Evolutionary conservation across 371 early-diverging fungal species (phyloP).

Genomic region (Rhizopus sp.): DNA sequence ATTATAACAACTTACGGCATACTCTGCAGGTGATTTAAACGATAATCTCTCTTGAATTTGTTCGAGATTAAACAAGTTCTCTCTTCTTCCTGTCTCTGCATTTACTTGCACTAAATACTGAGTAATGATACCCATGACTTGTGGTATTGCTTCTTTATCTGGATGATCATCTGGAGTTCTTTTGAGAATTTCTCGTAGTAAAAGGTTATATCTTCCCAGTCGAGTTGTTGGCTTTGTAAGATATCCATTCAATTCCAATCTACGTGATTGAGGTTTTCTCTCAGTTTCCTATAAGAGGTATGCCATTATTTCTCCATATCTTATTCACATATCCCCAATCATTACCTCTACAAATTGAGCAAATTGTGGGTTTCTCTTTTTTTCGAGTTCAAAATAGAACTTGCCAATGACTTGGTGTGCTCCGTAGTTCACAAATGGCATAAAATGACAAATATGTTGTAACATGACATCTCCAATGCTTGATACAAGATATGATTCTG

Average conservation of each 20-base stretch:
- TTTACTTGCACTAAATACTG: conserved; percentile 62
- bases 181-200: conserved; percentile 81
- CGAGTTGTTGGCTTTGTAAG: conserved; percentile 82
- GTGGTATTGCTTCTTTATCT: conserved; percentile 63
- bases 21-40: conserved; percentile 31
- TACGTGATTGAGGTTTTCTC: conserved; percentile 74
- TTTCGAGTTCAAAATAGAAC: conserved; percentile 78
- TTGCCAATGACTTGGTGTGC: conserved; percentile 83
- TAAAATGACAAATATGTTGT: conserved; percentile 67
- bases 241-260: conserved; percentile 78
- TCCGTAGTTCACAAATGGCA: conserved; percentile 85
- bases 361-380: conserved; percentile 64
- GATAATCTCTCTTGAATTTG: conserved; percentile 34
- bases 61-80: conserved; percentile 72
- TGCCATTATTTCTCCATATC: background rate
- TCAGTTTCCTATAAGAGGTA: conserved; percentile 62
- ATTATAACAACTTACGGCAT: conserved; percentile 29
- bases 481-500: conserved; percentile 65
- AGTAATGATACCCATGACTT: conserved; percentile 67
- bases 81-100: conserved; percentile 79
- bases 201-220: conserved; percentile 83
- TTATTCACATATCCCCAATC: background rate
- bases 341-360: conserved; percentile 73
- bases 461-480: conserved; percentile 84
- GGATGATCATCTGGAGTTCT: conserved; percentile 76